A percentile compares a stretch with the other conserved stretches of the same genome.
Evolutionary conservation across 2,329 filamentous ascomycete species (phyloP).

Genomic region (Microdochium nivale): DNA sequence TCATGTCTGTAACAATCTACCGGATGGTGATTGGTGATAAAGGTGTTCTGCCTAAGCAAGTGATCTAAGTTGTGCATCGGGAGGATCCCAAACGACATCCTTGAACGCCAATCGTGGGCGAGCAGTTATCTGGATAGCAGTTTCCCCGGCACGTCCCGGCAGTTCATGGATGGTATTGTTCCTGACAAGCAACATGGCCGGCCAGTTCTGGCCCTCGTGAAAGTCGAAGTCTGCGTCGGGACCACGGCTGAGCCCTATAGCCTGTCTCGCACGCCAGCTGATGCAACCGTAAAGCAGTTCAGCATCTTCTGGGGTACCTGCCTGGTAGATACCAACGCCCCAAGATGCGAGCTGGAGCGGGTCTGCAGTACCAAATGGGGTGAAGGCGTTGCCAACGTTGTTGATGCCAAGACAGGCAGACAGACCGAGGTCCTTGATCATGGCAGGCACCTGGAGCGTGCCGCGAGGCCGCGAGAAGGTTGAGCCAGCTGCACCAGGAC

Average conservation of each 20-base stretch:
- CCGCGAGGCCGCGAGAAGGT: constrained; percentile 34
- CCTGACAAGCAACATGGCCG: constrained; percentile 17
- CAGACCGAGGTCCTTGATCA: constrained; percentile 50
- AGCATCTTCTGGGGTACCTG: constrained; percentile 50
- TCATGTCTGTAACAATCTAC: too few species aligned
- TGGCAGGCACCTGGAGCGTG: constrained; percentile 50
- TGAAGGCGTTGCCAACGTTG: constrained; percentile 69
- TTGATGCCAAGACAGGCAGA: constrained; percentile 58
- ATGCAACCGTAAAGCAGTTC: constrained; percentile 41
- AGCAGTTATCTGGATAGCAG: constrained; percentile 12
- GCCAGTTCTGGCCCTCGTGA: constrained; percentile 9
- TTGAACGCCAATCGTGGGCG: constrained; percentile 20
- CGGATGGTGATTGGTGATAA: too few species aligned
- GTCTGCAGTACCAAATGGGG: constrained; percentile 59
- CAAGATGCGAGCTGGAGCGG: constrained; percentile 54
- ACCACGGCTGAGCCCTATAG: constrained; percentile 18
- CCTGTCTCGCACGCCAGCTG: constrained; percentile 23
- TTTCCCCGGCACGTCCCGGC: constrained; percentile 6
- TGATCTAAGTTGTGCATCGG: constrained; percentile 15
- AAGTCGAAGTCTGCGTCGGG: constrained; percentile 4
- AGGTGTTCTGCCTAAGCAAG: constrained; percentile 6
- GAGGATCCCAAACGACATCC: constrained; percentile 30
- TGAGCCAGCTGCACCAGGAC: constrained; percentile 17
- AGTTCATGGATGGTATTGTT: constrained; percentile 14
- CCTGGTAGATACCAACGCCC: constrained; percentile 59